Base-by-base conservation (phyloP, 306 rosid genomes). In the Cucumis cinereus region DNA sequence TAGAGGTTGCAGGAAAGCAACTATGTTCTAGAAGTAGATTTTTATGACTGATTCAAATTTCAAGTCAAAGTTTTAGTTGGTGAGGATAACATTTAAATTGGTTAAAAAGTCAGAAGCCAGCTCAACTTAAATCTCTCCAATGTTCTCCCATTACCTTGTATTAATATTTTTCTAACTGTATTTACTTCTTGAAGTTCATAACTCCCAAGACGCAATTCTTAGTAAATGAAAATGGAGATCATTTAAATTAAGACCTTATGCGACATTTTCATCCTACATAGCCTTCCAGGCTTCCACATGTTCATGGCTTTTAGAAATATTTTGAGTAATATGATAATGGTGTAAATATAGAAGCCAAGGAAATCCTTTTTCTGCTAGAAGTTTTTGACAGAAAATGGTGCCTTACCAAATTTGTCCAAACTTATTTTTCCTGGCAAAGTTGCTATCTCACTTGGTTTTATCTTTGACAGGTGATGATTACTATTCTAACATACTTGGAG, bases 401-500 rank as follows among this genome's bases (percentile, higher is more conserved):
- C 14, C 70, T 8, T 4, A 1, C 28, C 26, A 38, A 38, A 66
- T n/a, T 66, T 36, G 3, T 62, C 50, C 23, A 2, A 3, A n/a
- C 10, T 7, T 17, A 45, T 24, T 23, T 45, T 20, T 20, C 4
- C 8, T 3, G 47, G 28, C 9, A 41, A 70, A 74, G 52, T 72
- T 41, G 24, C 36, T 55, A 6, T 75, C 77, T 77, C 78, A 55
- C 73, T 69, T 24, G 33, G 55, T 71, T 82, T 79, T 83, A 54
- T 77, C 74, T 81, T 71, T 79, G 49, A 79, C 88, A 93, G 98
- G 98, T 91, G 82, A 88, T 93, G 86, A 89, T 90, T 82, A 93
- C 98, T 24, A 78, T 93, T 85, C 77, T 93, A 79, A 93, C 98
- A 23, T 91, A 88, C 89, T 90, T 93, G 91, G 98, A 93, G 81